phyloP scores from a whole-genome alignment of 1,284 basidiomycete species.

The Boletellus sp. region DNA sequence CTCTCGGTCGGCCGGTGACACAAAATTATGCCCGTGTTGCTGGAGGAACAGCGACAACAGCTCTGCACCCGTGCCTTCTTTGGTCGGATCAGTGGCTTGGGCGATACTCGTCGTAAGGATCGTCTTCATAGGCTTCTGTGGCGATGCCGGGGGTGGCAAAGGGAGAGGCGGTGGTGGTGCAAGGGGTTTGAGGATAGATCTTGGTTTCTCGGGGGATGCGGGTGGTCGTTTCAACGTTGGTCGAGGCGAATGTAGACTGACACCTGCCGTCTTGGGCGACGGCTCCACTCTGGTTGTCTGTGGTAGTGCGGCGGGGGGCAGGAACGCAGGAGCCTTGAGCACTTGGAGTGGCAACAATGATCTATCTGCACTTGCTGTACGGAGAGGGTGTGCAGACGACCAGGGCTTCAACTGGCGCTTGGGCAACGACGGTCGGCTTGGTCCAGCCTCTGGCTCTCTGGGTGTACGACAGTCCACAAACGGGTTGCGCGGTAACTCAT shows the following conservation, averaged over 20 bases:
- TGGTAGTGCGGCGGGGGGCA: background rate
- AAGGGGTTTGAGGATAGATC: constrained; percentile 28
- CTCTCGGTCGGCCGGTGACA: constrained; percentile 36
- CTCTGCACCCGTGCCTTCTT: constrained; percentile 37
- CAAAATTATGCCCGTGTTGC: constrained; percentile 33
- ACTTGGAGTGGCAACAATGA: constrained; percentile 13
- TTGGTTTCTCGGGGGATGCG: constrained; percentile 14
- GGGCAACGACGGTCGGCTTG: constrained; percentile 12
- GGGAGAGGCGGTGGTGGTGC: constrained; percentile 22
- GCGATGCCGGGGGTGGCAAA: constrained; percentile 12
- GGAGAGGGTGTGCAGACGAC: constrained; percentile 7
- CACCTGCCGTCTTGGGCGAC: background rate
- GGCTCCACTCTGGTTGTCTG: background rate
- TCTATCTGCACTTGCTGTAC: background rate
- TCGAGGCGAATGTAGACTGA: constrained; percentile 1
- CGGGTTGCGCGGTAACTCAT: constrained; percentile 19
- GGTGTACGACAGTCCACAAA: constrained; percentile 16
- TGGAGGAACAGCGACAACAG: constrained; percentile 39
- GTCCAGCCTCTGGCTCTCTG: constrained; percentile 12
- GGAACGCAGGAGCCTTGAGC: constrained; percentile 14
- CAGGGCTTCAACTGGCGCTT: constrained; percentile 4
- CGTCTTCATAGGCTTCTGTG: constrained; percentile 35
- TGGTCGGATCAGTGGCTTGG: constrained; percentile 39
- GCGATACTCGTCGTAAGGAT: constrained; percentile 44
- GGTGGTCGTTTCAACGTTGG: constrained; percentile 6